Conservation (phyloP, 2,329 filamentous ascomycete genomes). For the Diaporthe capsici region DNA sequence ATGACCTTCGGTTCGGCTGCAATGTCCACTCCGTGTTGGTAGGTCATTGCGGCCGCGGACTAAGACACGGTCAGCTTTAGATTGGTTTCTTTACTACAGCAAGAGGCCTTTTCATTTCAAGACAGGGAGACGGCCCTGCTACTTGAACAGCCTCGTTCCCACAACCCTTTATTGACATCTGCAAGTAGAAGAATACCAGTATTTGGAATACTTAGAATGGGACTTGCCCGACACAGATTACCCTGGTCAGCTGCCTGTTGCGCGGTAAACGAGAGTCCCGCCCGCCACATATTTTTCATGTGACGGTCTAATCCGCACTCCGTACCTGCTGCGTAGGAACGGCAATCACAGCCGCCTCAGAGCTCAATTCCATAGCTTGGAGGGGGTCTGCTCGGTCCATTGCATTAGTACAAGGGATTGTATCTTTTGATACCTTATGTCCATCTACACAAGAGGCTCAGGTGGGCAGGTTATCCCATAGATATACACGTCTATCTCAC, state of each 20-base stretch:
- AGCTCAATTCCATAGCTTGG: background rate
- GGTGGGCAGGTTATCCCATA: background rate
- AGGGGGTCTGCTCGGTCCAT: background rate
- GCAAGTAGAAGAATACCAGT: background rate
- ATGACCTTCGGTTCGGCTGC: constrained; percentile 2
- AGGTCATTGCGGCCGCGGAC: background rate
- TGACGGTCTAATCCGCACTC: background rate
- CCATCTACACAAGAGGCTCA: background rate
- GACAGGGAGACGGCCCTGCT: background rate
- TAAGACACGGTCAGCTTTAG: background rate
- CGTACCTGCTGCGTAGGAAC: background rate
- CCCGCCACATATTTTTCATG: background rate
- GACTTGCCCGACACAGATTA: background rate
- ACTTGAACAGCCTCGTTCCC: background rate
- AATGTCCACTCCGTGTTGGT: background rate
- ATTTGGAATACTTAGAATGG: rapidly evolving
- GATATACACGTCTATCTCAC: no score
- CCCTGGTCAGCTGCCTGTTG: background rate
- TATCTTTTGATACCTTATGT: no score
- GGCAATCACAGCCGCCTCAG: background rate
- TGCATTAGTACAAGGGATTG: background rate
- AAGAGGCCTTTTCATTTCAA: background rate
- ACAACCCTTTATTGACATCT: background rate
- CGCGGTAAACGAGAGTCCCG: background rate
- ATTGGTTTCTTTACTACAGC: background rate